Conservation (phyloP, 1,284 basidiomycete species). For the Rhodotorula sp. region DNA sequence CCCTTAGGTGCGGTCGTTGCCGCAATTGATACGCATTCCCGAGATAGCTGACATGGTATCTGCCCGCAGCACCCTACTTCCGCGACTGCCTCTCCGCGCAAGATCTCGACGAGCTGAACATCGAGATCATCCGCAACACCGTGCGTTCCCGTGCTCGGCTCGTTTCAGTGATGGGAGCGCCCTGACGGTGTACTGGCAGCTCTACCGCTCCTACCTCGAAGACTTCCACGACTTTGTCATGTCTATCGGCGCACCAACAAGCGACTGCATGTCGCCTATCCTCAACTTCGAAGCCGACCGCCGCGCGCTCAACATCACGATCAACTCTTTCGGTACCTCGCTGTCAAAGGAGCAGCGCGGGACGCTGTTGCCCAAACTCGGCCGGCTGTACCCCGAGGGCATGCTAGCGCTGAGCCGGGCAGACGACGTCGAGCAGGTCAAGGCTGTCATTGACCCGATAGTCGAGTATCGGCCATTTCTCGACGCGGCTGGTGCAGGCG, state of each 20-base stretch:
- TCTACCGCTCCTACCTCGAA: slow-evolving; percentile 98
- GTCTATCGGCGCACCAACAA: slow-evolving; percentile 76
- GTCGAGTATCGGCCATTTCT: slow-evolving; percentile 91
- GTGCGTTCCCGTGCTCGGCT: slow-evolving; percentile 1
- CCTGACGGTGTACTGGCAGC: slow-evolving; percentile 42
- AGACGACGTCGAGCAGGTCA: slow-evolving; percentile 93
- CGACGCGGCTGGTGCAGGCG: slow-evolving; percentile 46
- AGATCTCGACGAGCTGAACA: slow-evolving; percentile 98
- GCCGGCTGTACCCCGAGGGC: slow-evolving; percentile 89
- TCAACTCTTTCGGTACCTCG: slow-evolving; percentile 97
- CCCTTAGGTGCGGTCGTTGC: slow-evolving; percentile 84
- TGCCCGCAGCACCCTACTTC: slow-evolving; percentile 83
- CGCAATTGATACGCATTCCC: too few relatives aligned
- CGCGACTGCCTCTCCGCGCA: slow-evolving; percentile 89
- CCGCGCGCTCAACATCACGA: slow-evolving; percentile 95
- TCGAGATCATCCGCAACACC: slow-evolving; percentile 99
- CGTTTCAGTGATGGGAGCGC: not conserved
- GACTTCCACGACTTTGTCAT: slow-evolving; percentile 87
- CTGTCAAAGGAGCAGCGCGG: slow-evolving; percentile 93
- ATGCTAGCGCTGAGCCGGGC: slow-evolving; percentile 91
- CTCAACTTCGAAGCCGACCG: slow-evolving; percentile 96
- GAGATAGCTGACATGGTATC: not conserved
- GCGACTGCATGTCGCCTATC: slow-evolving; percentile 83
- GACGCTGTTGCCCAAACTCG: slow-evolving; percentile 91
- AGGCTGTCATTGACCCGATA: slow-evolving; percentile 79